These are phyloP conservation scores for Ceratonia siliqua DNA, from an alignment of 306 rosid genomes.

Conservation along the genomic window DNA sequence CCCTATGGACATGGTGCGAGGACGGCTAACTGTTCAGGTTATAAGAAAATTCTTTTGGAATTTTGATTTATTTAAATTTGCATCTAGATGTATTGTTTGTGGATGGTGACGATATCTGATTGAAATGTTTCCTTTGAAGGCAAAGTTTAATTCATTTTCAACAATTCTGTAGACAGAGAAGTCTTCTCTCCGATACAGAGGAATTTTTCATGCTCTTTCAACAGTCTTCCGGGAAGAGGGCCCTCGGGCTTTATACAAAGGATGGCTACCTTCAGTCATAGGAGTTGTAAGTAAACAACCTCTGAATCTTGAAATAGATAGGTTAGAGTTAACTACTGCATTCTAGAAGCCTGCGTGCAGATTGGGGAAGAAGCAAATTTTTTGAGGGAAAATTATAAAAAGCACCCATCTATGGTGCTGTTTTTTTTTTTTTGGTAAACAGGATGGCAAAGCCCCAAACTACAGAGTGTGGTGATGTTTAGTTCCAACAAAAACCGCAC, in stretches of 20 bases:
- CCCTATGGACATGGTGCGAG: conserved; percentile 72
- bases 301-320: neutral
- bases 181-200: conserved; percentile 49
- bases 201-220: conserved; percentile 53
- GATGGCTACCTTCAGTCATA: conserved; percentile 61
- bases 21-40: conserved; percentile 70
- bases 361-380: neutral
- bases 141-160: conserved; percentile 18
- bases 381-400: neutral
- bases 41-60: neutral
- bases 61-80: conserved; percentile 16
- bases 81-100: neutral
- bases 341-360: neutral
- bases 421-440: too few relatives aligned
- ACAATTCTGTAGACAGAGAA: conserved; percentile 38
- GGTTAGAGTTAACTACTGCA: neutral
- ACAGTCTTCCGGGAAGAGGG: conserved; percentile 57
- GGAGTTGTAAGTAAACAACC: conserved; percentile 48
- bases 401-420: too few relatives aligned
- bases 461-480: too few relatives aligned
- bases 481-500: neutral
- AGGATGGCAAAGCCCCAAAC: too few relatives aligned
- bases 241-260: conserved; percentile 51
- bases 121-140: conserved; percentile 5
- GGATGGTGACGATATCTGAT: neutral